phyloP scores from a whole-genome alignment of 345 rosid species.

The Brassica juncea region DNA sequence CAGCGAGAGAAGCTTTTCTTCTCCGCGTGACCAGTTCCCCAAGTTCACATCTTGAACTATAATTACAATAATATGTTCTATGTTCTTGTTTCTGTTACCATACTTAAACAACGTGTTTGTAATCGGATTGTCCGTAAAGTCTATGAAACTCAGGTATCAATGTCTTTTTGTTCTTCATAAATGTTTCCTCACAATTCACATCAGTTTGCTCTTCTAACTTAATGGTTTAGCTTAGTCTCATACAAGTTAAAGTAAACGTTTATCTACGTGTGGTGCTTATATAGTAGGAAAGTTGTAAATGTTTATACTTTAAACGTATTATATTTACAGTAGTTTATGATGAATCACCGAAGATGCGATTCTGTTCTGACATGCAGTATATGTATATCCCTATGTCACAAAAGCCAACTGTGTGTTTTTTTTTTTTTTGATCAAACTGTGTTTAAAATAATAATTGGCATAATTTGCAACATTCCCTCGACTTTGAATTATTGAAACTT shows the following conservation, averaged over 20 bases:
- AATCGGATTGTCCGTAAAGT: not conserved
- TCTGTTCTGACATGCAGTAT: not conserved
- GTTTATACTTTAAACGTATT: not conserved
- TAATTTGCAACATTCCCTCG: conserved; percentile 10
- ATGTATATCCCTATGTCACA: not conserved
- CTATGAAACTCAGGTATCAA: conserved; percentile 17
- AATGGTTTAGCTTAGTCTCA: not conserved
- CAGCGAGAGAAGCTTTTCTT: conserved; percentile 53
- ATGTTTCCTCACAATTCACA: not conserved
- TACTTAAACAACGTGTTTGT: conserved; percentile 24
- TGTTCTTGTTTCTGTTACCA: conserved; percentile 13
- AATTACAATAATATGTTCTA: not conserved
- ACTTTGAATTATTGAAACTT: conserved; percentile 14
- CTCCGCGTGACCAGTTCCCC: conserved; percentile 46
- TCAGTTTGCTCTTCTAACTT: not conserved
- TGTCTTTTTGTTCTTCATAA: not conserved
- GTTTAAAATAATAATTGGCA: not conserved
- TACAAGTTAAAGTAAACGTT: too few relatives aligned
- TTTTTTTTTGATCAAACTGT: too few relatives aligned
- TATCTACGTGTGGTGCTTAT: not conserved
- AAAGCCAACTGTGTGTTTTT: too few relatives aligned
- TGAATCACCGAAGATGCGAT: not conserved
- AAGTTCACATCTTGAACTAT: conserved; percentile 35
- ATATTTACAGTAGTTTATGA: not conserved
- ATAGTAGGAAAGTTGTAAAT: not conserved